phyloP scores from a whole-genome alignment of 148 eudicot species.

The Cornus florida region DNA sequence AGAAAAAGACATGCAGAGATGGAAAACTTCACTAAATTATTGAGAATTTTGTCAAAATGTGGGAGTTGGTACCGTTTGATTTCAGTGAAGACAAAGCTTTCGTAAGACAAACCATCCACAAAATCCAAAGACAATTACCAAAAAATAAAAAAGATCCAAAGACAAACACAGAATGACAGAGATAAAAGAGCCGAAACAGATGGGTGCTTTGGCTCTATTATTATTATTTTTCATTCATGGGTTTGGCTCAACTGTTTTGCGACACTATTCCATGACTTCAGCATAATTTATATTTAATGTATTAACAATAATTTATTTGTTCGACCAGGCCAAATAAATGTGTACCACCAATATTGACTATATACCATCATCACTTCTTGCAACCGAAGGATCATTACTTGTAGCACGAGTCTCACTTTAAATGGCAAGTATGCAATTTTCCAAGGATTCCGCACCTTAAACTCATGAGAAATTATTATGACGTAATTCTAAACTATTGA shows the following conservation, averaged over 20 bases:
- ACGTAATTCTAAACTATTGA: no score
- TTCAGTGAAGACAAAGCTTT: not conserved
- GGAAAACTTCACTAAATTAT: not conserved
- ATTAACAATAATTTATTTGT: no score
- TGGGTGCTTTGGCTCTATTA: not conserved
- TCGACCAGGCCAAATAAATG: no score
- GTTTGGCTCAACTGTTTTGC: not conserved
- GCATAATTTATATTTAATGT: no score
- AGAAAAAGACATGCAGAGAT: slow-evolving; percentile 4
- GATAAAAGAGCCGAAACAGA: not conserved
- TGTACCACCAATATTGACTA: no score
- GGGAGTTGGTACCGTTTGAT: slow-evolving; percentile 30
- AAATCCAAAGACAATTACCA: not conserved
- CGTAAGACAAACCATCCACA: slow-evolving; percentile 4
- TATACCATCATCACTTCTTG: no score
- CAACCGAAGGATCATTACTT: no score
- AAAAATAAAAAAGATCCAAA: not conserved
- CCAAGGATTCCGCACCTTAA: no score
- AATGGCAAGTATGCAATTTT: no score
- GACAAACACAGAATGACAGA: slow-evolving; percentile 23
- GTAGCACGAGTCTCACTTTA: no score
- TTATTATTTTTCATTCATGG: not conserved
- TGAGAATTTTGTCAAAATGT: slow-evolving; percentile 22
- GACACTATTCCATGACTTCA: no score
- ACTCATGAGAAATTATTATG: no score